Conservation (phyloP, 2,329 filamentous ascomycete species). For the Neodidymelliopsis sp. region DNA sequence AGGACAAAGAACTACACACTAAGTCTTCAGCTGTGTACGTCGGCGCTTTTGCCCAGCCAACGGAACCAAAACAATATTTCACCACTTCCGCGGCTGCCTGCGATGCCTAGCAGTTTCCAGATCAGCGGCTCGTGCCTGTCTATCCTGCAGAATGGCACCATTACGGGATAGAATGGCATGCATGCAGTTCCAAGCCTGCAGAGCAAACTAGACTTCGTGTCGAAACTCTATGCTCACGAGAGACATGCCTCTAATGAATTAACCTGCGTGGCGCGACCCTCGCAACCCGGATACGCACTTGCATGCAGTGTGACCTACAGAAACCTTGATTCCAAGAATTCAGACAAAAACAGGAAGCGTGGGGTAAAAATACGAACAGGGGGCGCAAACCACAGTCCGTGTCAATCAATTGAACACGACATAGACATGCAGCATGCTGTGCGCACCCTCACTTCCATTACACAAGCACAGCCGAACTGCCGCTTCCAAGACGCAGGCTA, state of each 20-base stretch:
- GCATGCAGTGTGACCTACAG: neutral
- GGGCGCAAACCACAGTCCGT: neutral
- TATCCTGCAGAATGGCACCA: slow-evolving; percentile 4
- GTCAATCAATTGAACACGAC: slow-evolving; percentile 9
- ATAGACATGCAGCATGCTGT: slow-evolving; percentile 6
- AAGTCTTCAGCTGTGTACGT: neutral
- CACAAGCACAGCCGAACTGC: slow-evolving; percentile 12
- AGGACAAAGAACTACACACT: neutral
- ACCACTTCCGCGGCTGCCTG: neutral
- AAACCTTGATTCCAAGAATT: neutral
- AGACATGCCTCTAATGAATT: neutral
- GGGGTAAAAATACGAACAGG: neutral
- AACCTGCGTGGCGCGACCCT: neutral
- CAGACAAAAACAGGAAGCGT: too few relatives aligned
- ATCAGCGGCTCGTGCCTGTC: slow-evolving; percentile 10
- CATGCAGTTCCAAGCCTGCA: neutral
- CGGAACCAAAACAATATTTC: neutral
- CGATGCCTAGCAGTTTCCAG: slow-evolving; percentile 3
- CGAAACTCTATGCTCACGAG: neutral
- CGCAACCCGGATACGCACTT: neutral
- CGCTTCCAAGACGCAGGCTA: too few relatives aligned
- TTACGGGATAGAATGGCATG: slow-evolving; percentile 2
- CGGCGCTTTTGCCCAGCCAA: neutral
- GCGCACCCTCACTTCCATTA: slow-evolving; percentile 5
- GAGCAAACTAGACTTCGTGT: neutral